Evolutionary conservation across 306 rosid genomes (phyloP).

Genomic region (Luffa acutangula): DNA sequence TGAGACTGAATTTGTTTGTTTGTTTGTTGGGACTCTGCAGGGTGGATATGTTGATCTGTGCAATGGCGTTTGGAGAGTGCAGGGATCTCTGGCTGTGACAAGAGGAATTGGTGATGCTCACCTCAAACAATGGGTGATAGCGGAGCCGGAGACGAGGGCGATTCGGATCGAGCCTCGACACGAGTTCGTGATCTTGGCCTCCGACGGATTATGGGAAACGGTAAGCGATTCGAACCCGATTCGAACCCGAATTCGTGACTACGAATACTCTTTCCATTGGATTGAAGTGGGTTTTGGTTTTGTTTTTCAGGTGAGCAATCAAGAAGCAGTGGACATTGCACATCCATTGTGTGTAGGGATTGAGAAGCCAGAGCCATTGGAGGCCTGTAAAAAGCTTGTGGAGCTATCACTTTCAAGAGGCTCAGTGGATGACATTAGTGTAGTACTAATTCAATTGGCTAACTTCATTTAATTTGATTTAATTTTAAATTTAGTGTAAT

Average conservation of each 20-base stretch:
- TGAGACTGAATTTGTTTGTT: not conserved
- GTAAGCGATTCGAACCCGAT: constrained; percentile 18
- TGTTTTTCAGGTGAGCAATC: constrained; percentile 22
- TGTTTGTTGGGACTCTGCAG: constrained; percentile 18
- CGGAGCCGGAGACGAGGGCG: constrained; percentile 80
- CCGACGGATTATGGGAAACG: constrained; percentile 98
- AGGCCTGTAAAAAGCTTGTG: constrained; percentile 79
- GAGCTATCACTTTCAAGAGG: constrained; percentile 68
- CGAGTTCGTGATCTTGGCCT: constrained; percentile 82
- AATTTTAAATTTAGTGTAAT: not conserved
- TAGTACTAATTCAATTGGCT: constrained; percentile 56
- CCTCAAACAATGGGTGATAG: constrained; percentile 69
- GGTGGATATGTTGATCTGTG: constrained; percentile 92
- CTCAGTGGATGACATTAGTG: constrained; percentile 75
- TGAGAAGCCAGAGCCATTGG: constrained; percentile 32
- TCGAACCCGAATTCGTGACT: not conserved
- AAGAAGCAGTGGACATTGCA: constrained; percentile 84
- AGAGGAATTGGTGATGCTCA: constrained; percentile 79
- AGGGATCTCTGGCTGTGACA: constrained; percentile 83
- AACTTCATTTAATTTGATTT: constrained; percentile 23
- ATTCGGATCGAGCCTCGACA: constrained; percentile 50
- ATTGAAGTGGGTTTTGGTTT: not conserved
- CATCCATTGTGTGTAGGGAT: constrained; percentile 40
- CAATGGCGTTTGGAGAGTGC: constrained; percentile 85
- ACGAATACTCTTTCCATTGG: not conserved